Evolutionary conservation across 2,329 filamentous ascomycete genomes (phyloP).

Genomic region (Aspergillus glaucus): DNA sequence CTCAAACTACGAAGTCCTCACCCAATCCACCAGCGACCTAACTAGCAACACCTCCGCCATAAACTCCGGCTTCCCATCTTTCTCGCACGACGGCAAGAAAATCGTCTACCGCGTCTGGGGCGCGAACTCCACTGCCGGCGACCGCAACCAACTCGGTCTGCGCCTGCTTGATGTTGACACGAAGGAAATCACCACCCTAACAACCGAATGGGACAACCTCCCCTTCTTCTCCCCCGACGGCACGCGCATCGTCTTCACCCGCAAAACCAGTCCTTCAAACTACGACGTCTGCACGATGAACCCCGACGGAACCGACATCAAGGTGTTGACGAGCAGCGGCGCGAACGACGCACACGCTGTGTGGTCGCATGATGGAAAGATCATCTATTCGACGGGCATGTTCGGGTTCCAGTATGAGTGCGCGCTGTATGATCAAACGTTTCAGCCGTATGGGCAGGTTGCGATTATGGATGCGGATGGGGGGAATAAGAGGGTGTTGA

Average conservation of each 20-base stretch:
- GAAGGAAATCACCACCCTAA: conserved; percentile 27
- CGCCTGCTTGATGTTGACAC: conserved; percentile 21
- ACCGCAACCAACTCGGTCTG: conserved; percentile 22
- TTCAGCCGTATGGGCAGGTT: conserved; percentile 43
- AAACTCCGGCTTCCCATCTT: conserved; percentile 38
- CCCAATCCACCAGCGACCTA: conserved; percentile 19
- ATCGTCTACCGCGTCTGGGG: conserved; percentile 35
- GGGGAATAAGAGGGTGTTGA: conserved; percentile 21
- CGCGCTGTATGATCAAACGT: conserved; percentile 38
- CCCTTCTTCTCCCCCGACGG: conserved; percentile 37
- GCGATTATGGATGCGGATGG: conserved; percentile 38
- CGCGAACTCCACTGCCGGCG: conserved; percentile 6
- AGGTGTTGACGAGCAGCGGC: conserved; percentile 26
- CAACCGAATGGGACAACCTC: conserved; percentile 35
- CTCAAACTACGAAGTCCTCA: conserved; percentile 25
- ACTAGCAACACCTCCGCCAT: conserved; percentile 10
- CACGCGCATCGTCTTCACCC: conserved; percentile 35
- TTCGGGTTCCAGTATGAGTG: conserved; percentile 41
- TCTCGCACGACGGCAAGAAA: conserved; percentile 30
- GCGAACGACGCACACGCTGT: conserved; percentile 43
- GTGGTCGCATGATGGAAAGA: conserved; percentile 38
- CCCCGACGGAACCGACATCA: conserved; percentile 36
- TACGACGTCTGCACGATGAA: conserved; percentile 40
- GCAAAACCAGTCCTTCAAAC: conserved; percentile 25
- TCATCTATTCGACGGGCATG: conserved; percentile 38